These are phyloP conservation scores for Bullera alba DNA, from an alignment of 768 basidiomycete genomes.

Conservation along the genomic window DNA sequence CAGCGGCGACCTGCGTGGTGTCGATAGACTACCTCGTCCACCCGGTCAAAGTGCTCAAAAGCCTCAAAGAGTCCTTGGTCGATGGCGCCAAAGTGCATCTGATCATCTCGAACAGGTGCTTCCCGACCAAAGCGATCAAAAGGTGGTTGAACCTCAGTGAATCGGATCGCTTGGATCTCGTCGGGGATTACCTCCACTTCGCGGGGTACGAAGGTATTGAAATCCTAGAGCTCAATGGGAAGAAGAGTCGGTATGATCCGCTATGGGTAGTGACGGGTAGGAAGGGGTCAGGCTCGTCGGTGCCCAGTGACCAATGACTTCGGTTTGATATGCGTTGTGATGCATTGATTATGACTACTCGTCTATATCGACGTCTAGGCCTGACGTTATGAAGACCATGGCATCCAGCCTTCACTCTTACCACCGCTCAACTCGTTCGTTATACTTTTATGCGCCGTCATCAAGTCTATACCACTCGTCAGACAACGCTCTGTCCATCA, in stretches of 20 bases:
- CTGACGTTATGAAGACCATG: slow-evolving; percentile 30
- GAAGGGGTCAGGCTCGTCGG: too few relatives aligned
- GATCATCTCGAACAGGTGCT: slow-evolving; percentile 29
- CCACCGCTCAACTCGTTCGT: slow-evolving; percentile 42
- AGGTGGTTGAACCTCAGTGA: slow-evolving; percentile 22
- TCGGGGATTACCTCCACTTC: slow-evolving; percentile 25
- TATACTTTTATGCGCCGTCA: slow-evolving; percentile 43
- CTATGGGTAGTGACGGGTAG: slow-evolving; percentile 26
- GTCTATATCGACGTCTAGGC: too few relatives aligned
- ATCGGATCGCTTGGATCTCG: slow-evolving; percentile 19
- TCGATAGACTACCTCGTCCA: slow-evolving; percentile 33
- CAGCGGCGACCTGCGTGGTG: slow-evolving; percentile 24
- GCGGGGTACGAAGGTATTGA: slow-evolving; percentile 14
- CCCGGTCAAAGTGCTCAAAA: slow-evolving; percentile 19
- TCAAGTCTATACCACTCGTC: slow-evolving; percentile 26
- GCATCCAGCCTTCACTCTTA: slow-evolving; percentile 38
- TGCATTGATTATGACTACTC: too few relatives aligned
- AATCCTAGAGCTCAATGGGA: slow-evolving; percentile 6
- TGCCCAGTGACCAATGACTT: too few relatives aligned
- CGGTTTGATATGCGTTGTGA: too few relatives aligned
- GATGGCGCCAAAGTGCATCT: slow-evolving; percentile 16
- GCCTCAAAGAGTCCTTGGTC: slow-evolving; percentile 1
- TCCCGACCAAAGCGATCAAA: slow-evolving; percentile 27
- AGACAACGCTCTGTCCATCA: neutral
- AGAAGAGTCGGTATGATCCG: slow-evolving; percentile 15